A percentile compares a stretch with the other conserved stretches of the same genome.
These are phyloP conservation scores for Scedosporium dehoogii DNA, from an alignment of 2,329 filamentous ascomycete genomes.

Conservation along the genomic window DNA sequence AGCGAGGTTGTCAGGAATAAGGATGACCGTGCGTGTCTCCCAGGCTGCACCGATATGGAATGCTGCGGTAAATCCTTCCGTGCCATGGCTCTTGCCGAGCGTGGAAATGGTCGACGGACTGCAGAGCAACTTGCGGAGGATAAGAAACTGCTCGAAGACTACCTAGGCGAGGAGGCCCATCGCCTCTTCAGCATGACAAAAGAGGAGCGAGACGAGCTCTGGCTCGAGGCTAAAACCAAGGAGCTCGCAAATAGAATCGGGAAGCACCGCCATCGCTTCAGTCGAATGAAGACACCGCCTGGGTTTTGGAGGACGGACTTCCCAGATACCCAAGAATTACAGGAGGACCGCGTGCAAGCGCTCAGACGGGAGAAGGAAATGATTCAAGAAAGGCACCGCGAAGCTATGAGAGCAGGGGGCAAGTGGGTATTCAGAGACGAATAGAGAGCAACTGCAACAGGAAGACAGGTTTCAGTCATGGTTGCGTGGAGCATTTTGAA, in stretches of 20 bases:
- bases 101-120: constrained; percentile 27
- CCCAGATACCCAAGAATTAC: constrained; percentile 73
- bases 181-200: constrained; percentile 46
- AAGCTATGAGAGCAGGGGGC: constrained; percentile 70
- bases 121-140: constrained; percentile 29
- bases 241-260: constrained; percentile 66
- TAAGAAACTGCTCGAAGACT: constrained; percentile 41
- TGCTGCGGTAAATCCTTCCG: constrained; percentile 70
- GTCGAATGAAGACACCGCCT: constrained; percentile 63
- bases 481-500: too few species aligned
- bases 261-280: constrained; percentile 66
- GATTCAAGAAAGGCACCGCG: constrained; percentile 64
- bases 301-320: constrained; percentile 91
- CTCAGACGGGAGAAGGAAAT: constrained; percentile 51
- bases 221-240: constrained; percentile 67
- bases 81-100: constrained; percentile 48
- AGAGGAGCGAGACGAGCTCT: constrained; percentile 53
- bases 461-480: too few species aligned
- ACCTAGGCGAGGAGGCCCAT: constrained; percentile 49
- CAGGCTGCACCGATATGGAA: constrained; percentile 62
- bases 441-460: constrained; percentile 19
- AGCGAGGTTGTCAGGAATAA: constrained; percentile 63
- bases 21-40: constrained; percentile 58
- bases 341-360: constrained; percentile 55
- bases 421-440: constrained; percentile 79